Base-by-base conservation (phyloP, 306 rosid genomes). In the Rosa lucieae region DNA sequence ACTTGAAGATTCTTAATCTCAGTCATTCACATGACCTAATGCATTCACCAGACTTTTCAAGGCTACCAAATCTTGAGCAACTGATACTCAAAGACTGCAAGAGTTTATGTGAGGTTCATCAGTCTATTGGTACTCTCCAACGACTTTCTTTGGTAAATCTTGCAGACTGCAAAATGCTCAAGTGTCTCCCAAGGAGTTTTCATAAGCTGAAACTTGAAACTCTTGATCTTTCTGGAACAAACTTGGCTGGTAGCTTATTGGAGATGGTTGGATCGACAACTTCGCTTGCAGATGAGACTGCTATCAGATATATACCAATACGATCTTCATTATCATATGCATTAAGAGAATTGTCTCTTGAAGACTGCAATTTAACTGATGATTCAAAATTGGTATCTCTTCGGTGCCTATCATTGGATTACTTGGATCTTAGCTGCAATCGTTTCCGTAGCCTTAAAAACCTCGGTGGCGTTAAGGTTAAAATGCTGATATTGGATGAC, bases 41-140 rank as follows among this genome's bases (percentile, higher is more conserved):
- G 6, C 21, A 10, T 8, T 85, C 87, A 0, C 89, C 91, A 0
- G 75, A 85, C 55, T 88, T 85, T 63, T 83, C 82, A 53, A 35
- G 37, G 4, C n/a, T 88, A 11, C 89, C 87, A 4, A 83, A 85
- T 78, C 86, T 88, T 73, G 81, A 80, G 77, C 69, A 83, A 69
- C 53, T 88, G 11, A 18, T 76, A 21, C 85, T 80, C 32, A 39
- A 58, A 46, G 78, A 78, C 44, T 85, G 87, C 62, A 61, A 44
- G 11, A 78, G 74, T 0, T 67, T 88, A 53, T 15, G 11, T 13
- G 10, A 46, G 35, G 43, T 81, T 49, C 74, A 81, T 14, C 20
- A 67, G 3, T 65, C 78, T 1, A 74, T 88, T 52, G 86, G 78
- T 11, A 1, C 26, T 74, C 85, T 81, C 9, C 8, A 43, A 0